Percentiles rank a stretch among this genome's conserved stretches.
Evolutionary conservation across 257 asterid genomes (phyloP).

Genomic region (Scutellaria minor): DNA sequence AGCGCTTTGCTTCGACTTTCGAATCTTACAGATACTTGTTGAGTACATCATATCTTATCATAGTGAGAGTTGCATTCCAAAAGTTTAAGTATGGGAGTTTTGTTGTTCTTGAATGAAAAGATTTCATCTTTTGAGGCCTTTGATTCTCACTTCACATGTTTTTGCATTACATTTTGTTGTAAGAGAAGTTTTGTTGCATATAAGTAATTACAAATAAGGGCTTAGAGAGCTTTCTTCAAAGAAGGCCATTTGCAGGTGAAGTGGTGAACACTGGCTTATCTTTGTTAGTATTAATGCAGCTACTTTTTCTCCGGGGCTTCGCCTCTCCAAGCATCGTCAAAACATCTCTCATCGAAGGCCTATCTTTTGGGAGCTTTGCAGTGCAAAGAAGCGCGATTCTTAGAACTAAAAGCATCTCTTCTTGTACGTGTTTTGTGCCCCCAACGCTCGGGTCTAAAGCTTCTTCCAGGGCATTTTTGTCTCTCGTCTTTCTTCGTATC

Average conservation of each 20-base stretch:
- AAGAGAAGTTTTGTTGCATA: background rate
- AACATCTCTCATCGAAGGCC: conserved; percentile 66
- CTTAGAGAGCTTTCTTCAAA: conserved; percentile 24
- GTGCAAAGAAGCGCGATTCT: conserved; percentile 60
- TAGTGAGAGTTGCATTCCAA: conserved; percentile 22
- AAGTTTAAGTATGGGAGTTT: conserved; percentile 43
- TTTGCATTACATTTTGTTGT: conserved; percentile 2
- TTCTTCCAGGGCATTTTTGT: conserved; percentile 40
- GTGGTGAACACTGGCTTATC: conserved; percentile 51
- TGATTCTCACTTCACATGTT: background rate
- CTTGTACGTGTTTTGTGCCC: conserved; percentile 49
- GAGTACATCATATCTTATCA: conserved; percentile 4
- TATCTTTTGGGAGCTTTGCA: conserved; percentile 52
- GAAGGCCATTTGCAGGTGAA: conserved; percentile 45
- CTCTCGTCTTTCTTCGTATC: conserved; percentile 47
- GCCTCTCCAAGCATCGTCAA: conserved; percentile 63
- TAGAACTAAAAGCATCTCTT: conserved; percentile 61
- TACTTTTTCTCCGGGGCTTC: conserved; percentile 59
- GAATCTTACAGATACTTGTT: conserved; percentile 21
- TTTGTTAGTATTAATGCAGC: conserved; percentile 29
- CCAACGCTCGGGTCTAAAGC: conserved; percentile 49
- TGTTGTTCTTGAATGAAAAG: conserved; percentile 34
- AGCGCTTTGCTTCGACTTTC: conserved; percentile 31
- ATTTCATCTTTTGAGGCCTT: conserved; percentile 29
- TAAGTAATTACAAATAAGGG: background rate